Percentiles rank a stretch among this genome's conserved stretches.
Conservation (phyloP, 129 eudicot genomes). For the Saposhnikovia divaricata region DNA sequence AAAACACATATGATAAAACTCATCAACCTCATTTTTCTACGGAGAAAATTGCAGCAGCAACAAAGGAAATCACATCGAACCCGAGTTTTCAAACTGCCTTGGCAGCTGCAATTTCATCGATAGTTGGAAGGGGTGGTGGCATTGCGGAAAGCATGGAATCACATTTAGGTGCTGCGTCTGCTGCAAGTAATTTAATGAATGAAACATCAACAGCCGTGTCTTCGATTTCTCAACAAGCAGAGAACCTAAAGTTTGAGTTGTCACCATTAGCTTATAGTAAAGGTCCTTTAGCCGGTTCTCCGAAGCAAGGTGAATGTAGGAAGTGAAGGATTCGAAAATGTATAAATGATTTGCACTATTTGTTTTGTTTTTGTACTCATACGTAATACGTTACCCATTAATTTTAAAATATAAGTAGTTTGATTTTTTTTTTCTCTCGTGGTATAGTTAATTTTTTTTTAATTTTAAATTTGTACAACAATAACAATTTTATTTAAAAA, state of each 20-base stretch:
- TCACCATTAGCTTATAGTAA: slow-evolving; percentile 9
- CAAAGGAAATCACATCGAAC: slow-evolving; percentile 60
- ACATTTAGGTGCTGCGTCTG: slow-evolving; percentile 3
- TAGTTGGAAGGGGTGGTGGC: slow-evolving; percentile 29
- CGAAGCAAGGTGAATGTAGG: slow-evolving; percentile 9
- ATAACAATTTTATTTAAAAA: no score
- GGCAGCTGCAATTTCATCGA: slow-evolving; percentile 66
- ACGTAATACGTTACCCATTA: no score
- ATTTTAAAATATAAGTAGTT: no score
- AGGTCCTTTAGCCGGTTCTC: slow-evolving; percentile 2
- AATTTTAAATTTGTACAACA: no score
- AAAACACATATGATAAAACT: slow-evolving; percentile 13
- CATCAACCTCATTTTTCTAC: slow-evolving; percentile 15
- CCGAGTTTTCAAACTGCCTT: slow-evolving; percentile 64
- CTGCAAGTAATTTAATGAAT: slow-evolving; percentile 13
- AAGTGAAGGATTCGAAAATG: background rate
- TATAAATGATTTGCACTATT: background rate
- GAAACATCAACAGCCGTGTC: background rate
- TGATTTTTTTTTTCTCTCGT: no score
- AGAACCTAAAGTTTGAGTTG: slow-evolving; percentile 8
- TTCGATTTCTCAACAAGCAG: background rate
- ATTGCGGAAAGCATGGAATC: background rate
- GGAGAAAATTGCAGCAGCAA: slow-evolving; percentile 61
- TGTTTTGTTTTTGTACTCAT: background rate
- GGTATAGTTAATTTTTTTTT: no score